Conservation (phyloP, 208 protist genomes). For the Leishmania amazonensis region DNA sequence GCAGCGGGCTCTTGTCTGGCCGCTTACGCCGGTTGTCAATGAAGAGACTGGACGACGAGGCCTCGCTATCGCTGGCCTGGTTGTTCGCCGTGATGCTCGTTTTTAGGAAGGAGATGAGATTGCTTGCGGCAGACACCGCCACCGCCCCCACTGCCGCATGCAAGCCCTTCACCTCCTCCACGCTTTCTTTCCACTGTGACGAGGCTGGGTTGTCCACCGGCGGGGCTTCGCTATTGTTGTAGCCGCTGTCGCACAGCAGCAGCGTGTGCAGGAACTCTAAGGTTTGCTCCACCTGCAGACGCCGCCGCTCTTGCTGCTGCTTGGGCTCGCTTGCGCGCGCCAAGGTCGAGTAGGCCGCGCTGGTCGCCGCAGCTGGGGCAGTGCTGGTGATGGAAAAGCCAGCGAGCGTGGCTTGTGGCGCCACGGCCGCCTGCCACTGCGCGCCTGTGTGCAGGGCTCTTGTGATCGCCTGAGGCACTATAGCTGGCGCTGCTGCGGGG, state of each 20-base stretch:
- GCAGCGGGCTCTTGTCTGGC: constrained; percentile 38
- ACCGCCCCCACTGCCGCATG: constrained; percentile 34
- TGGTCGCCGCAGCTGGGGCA: background rate
- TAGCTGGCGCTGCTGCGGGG: background rate
- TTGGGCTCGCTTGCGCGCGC: constrained; percentile 16
- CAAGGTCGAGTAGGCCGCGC: constrained; percentile 12
- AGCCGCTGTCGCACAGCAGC: constrained; percentile 51
- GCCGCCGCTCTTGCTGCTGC: constrained; percentile 31
- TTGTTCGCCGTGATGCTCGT: constrained; percentile 15
- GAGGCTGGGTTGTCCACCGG: constrained; percentile 30
- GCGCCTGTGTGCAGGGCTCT: constrained; percentile 7
- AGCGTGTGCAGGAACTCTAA: constrained; percentile 43
- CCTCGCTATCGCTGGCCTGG: constrained; percentile 26
- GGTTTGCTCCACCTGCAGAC: constrained; percentile 20
- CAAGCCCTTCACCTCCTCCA: constrained; percentile 30
- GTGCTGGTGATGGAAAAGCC: constrained; percentile 5
- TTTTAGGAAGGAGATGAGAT: constrained; percentile 57
- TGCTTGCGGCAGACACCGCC: constrained; percentile 41
- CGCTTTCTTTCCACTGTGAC: constrained; percentile 26
- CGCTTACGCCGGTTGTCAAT: constrained; percentile 18
- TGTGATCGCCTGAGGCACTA: background rate
- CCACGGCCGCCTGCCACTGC: constrained; percentile 5
- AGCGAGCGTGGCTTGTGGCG: constrained; percentile 9
- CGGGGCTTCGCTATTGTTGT: constrained; percentile 39
- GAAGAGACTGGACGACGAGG: constrained; percentile 15